Evolutionary conservation across 2,329 filamentous ascomycete species (phyloP), one percentile per base, ranked within the genome.

Genomic region (Fusarium kyushuense): DNA sequence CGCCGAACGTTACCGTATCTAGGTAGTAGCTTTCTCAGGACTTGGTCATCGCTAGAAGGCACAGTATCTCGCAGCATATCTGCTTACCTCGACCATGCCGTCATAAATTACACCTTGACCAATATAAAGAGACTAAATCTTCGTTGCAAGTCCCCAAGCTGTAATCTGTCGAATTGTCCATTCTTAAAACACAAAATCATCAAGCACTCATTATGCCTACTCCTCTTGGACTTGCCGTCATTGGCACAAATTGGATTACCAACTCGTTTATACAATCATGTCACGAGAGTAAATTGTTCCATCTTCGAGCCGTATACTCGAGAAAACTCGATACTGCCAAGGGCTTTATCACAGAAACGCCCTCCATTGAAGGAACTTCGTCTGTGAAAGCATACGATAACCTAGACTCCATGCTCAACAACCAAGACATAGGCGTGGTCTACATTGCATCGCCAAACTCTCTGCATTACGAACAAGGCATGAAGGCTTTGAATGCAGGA

Each of bases 381-480:
- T 13, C 29, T 0, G 38, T 70, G 10, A 32, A 41, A 23, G 19
- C 53, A 30, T 70, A 65, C 33, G 56, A 70, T 3, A 52, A 40
- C 17, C 21, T 70, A 16, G 63, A 70, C 21, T n/a, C 46, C 1
- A 65, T 70, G 64, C 33, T 70, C 4, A 16, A 56, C 6, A 19
- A n/a, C 3, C n/a, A 64, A 3, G 48, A 33, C 3, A 45, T 70
- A 17, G 36, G 62, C 19, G 56, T 57, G 4, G 63, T 70, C 2
- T 70, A 70, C 23, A 70, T 70, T 25, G 67, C 67, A 1, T 67
- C 67, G 1, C 68, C 68, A n/a, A 71, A 71, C 48, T 71, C 68
- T 7, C 21, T 71, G 1, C 68, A 71, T 17, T 69, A 66, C 23
- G 45, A 60, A 9, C 65, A 69, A 17, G 68, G 65, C 1, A 9